Evolutionary conservation across 306 rosid species (phyloP).

Genomic region (Medicago arabica): DNA sequence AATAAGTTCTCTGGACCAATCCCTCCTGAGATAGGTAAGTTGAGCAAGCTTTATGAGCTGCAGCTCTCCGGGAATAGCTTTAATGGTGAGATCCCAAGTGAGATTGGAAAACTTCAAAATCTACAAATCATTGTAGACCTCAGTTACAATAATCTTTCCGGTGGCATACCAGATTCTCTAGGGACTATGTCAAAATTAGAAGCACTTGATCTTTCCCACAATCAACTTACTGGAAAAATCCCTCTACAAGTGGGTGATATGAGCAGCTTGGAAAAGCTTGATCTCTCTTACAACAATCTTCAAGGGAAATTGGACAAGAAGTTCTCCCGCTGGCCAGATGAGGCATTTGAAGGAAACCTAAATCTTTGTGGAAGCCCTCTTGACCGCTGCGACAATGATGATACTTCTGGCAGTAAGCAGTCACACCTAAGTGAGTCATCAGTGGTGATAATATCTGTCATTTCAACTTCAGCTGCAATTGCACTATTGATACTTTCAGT

Average conservation of each 20-base stretch:
- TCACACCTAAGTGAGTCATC: conserved; percentile 57
- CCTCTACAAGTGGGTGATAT: conserved; percentile 73
- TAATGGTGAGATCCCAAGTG: conserved; percentile 70
- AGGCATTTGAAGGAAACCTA: conserved; percentile 71
- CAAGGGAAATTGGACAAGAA: conserved; percentile 68
- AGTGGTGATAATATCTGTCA: conserved; percentile 63
- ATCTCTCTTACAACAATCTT: conserved; percentile 79
- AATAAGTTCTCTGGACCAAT: conserved; percentile 73
- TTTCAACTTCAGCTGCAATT: conserved; percentile 74
- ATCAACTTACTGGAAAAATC: conserved; percentile 78
- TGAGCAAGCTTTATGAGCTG: conserved; percentile 77
- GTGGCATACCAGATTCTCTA: conserved; percentile 70
- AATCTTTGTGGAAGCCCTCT: conserved; percentile 86
- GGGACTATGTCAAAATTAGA: conserved; percentile 69
- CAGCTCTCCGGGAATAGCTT: conserved; percentile 67
- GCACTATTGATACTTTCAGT: conserved; percentile 60
- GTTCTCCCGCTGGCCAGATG: conserved; percentile 74
- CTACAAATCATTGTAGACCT: conserved; percentile 86
- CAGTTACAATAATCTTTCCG: conserved; percentile 80
- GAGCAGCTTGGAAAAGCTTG: conserved; percentile 91
- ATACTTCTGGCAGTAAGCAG: conserved; percentile 34
- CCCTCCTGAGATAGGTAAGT: conserved; percentile 65
- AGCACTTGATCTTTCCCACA: conserved; percentile 87
- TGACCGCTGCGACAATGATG: conserved; percentile 45
- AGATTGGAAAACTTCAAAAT: conserved; percentile 83